Percentiles rank a stretch among this genome's conserved stretches.
Conservation (phyloP, 2,329 filamentous ascomycete genomes). For the Teratosphaeria epicoccoides region DNA sequence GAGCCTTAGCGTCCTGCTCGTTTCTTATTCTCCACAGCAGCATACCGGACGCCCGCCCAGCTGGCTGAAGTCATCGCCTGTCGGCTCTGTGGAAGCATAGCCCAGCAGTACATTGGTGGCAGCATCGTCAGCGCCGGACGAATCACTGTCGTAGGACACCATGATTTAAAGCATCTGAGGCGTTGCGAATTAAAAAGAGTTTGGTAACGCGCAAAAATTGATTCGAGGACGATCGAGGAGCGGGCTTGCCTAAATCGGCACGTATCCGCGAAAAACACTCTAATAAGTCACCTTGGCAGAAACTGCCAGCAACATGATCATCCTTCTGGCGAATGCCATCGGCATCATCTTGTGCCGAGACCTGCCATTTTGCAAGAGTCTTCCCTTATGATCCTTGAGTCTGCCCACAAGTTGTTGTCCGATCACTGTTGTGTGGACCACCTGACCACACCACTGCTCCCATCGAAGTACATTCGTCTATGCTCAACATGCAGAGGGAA, state of each 20-base stretch:
- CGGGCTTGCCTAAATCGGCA: background rate
- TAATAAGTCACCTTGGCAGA: background rate
- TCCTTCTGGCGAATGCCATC: no score
- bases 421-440: no score
- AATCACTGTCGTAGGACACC: conserved; percentile 74
- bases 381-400: no score
- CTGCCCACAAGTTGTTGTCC: no score
- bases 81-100: conserved; percentile 70
- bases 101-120: conserved; percentile 84
- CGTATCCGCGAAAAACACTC: background rate
- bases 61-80: conserved; percentile 75
- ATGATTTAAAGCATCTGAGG: conserved; percentile 11
- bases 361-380: no score
- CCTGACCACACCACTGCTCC: no score
- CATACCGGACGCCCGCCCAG: conserved; percentile 78
- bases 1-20: background rate
- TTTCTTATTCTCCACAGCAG: background rate
- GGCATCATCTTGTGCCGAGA: no score
- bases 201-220: no score
- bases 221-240: no score
- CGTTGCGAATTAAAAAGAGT: conserved; percentile 19
- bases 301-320: background rate
- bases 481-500: background rate
- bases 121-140: conserved; percentile 60
- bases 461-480: background rate